A percentile compares a stretch with the other conserved stretches of the same genome.
Conservation (phyloP, 371 early-diverging fungal genomes). For the Haplosporangium sp. region DNA sequence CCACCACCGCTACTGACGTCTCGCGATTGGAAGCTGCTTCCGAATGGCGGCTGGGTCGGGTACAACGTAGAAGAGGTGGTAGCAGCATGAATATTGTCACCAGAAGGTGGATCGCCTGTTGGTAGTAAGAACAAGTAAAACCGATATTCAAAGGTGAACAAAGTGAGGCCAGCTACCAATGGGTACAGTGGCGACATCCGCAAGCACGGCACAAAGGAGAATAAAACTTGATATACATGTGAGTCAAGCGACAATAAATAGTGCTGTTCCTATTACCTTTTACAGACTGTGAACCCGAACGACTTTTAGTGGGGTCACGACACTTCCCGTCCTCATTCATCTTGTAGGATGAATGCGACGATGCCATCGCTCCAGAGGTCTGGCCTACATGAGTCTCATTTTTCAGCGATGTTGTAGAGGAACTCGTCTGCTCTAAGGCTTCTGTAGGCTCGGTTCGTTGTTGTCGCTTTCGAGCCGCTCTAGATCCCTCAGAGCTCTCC, state of each 20-base stretch:
- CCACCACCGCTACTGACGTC: slow-evolving; percentile 34
- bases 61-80: slow-evolving; percentile 17
- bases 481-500: slow-evolving; percentile 22
- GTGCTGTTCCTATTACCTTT: slow-evolving; percentile 17
- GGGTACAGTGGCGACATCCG: no score
- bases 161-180: neutral
- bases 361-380: neutral
- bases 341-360: slow-evolving; percentile 1
- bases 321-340: slow-evolving; percentile 15
- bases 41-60: slow-evolving; percentile 31
- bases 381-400: slow-evolving; percentile 6
- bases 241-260: neutral
- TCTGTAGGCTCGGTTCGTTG: slow-evolving; percentile 9
- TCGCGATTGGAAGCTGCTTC: slow-evolving; percentile 23
- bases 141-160: neutral
- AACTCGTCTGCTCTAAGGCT: neutral
- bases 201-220: neutral
- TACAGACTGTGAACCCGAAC: slow-evolving; percentile 18
- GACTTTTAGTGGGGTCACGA: slow-evolving; percentile 11
- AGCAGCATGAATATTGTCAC: slow-evolving; percentile 21
- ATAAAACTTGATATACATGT: neutral
- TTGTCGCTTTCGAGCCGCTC: slow-evolving; percentile 25
- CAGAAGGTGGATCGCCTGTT: slow-evolving; percentile 26
- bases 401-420: neutral
- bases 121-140: neutral